Conservation (phyloP, 1,284 basidiomycete species). For the Moniliophthora roreri region DNA sequence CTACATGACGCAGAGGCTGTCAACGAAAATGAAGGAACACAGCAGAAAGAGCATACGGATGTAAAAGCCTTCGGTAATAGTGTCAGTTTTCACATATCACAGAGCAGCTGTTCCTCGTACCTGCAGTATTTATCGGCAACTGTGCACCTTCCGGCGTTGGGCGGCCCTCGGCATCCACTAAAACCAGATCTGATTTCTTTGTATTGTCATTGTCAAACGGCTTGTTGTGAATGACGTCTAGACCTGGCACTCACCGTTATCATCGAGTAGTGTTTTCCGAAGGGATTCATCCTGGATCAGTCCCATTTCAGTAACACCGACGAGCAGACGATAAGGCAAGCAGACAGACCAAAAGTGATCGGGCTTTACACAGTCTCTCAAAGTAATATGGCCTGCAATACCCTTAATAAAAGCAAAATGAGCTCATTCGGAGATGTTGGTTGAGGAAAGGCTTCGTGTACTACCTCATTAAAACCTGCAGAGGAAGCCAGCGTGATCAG, state of each 20-base stretch:
- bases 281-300: constrained; percentile 25
- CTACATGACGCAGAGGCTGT: constrained; percentile 23
- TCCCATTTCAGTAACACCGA: neutral
- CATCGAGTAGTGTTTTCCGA: constrained; percentile 25
- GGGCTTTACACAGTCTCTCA: constrained; percentile 24
- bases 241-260: constrained; percentile 19
- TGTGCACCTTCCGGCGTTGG: constrained; percentile 26
- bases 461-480: too few relatives aligned
- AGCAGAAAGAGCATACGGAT: too few relatives aligned
- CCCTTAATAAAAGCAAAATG: constrained; percentile 67
- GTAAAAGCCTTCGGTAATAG: too few relatives aligned
- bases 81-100: too few relatives aligned
- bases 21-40: constrained; percentile 26
- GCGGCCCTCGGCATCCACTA: constrained; percentile 24
- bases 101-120: too few relatives aligned
- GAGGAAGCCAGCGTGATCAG: too few relatives aligned
- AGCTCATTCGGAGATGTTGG: too few relatives aligned
- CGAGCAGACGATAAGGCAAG: neutral
- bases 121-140: constrained; percentile 25
- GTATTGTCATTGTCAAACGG: neutral
- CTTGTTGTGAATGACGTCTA: neutral
- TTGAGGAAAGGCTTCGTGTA: too few relatives aligned
- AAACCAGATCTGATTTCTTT: constrained; percentile 26
- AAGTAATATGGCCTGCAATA: constrained; percentile 63
- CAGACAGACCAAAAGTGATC: constrained; percentile 19